These are phyloP conservation scores for Musa schizocarpa DNA, from an alignment of 176 grass and related monocot genomes.

Conservation along the genomic window DNA sequence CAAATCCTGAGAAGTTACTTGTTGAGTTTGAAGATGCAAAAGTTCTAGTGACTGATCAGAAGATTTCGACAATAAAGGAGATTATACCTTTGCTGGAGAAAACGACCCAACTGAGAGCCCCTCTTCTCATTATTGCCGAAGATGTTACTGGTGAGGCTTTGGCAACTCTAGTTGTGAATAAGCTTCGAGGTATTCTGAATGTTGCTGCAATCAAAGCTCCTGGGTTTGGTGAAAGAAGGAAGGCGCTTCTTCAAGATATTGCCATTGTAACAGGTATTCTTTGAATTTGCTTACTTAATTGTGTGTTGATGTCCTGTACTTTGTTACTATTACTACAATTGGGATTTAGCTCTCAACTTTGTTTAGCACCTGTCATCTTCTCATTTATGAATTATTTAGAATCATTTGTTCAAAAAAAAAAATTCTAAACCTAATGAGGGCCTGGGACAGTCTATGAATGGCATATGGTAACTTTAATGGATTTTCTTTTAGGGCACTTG, in stretches of 20 bases:
- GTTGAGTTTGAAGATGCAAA: slow-evolving; percentile 88
- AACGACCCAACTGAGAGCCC: slow-evolving; percentile 71
- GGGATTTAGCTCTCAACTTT: too few relatives aligned
- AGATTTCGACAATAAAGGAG: slow-evolving; percentile 87
- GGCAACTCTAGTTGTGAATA: slow-evolving; percentile 87
- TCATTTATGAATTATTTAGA: too few relatives aligned
- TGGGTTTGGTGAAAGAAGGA: slow-evolving; percentile 81
- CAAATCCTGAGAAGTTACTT: slow-evolving; percentile 75
- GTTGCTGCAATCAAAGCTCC: slow-evolving; percentile 92
- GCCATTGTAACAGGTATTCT: slow-evolving; percentile 76
- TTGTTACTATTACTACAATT: too few relatives aligned
- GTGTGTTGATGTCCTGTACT: not conserved
- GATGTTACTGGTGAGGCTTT: slow-evolving; percentile 81
- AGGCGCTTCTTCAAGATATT: slow-evolving; percentile 88
- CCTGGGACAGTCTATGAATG: too few relatives aligned
- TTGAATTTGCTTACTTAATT: not conserved
- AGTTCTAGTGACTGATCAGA: slow-evolving; percentile 90
- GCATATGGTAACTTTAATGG: too few relatives aligned
- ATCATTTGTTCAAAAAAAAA: too few relatives aligned
- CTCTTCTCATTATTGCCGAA: slow-evolving; percentile 85
- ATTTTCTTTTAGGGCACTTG: too few relatives aligned
- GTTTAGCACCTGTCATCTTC: too few relatives aligned
- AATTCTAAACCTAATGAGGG: too few relatives aligned
- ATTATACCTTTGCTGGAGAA: slow-evolving; percentile 83
- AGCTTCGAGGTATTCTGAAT: slow-evolving; percentile 83